Evolutionary conservation across 1,139 yeast species (phyloP), one percentile per base, ranked within the genome.

Genomic region (Geotrichum fermentans): DNA sequence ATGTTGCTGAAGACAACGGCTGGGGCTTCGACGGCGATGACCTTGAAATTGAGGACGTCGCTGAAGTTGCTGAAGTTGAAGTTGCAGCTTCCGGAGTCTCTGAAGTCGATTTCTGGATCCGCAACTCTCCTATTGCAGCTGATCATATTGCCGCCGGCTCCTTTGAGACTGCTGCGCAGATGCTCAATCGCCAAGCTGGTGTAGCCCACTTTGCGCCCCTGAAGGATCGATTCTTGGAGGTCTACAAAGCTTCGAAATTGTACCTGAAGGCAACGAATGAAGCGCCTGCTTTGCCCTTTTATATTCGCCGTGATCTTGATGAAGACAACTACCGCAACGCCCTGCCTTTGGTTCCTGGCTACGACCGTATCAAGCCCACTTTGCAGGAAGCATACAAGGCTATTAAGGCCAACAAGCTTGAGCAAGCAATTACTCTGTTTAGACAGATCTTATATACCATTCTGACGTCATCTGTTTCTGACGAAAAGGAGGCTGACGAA

Each of bases 91-190:
- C 64, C 6, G 66, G 63, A 18, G 74, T 76, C 17, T 77, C 81
- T 32, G 97, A 92, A 66, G 68, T 82, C 36, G 83, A 83, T 3
- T 69, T 71, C 56, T 94, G 99, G 98, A 77, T 86, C 37, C 83
- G 92, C 57, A 87, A 85, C 68, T 87, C 97, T 14, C 86, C 84
- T 55, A 77, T 92, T 47, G 89, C 97, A 3, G 97, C 96, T 34
- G 89, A 87, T 34, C 88, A 88, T 60, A 89, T 85, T 61, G 97
- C 98, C 1, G 90, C 97, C 1, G 99, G 99, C 58, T 87, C 95
- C 4, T 89, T 90, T 65, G 97, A 90, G 56, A 87, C 92, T 55
- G 98, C 98, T 40, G 94, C 97, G 34, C 92, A 88, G 59, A 77
- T 94, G 63, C 77, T 94, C 61, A 80, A 84, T 69, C 84, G 94